Evolutionary conservation across 2,329 filamentous ascomycete species (phyloP), one percentile per base, ranked within the genome.

Genomic region (Stachybotrys elegans): DNA sequence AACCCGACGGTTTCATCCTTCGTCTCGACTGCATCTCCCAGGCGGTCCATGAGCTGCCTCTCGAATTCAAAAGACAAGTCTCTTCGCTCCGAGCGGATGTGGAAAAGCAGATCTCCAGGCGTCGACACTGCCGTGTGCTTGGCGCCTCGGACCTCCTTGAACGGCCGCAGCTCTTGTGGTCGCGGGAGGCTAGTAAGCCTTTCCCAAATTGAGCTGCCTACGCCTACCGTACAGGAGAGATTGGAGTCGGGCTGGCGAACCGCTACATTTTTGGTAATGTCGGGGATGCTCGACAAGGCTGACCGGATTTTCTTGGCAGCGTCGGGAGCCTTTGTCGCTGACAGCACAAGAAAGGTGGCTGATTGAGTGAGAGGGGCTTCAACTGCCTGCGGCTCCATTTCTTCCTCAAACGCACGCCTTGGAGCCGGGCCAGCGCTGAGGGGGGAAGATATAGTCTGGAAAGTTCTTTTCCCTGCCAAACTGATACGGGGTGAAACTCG

Each of bases 1-100:
- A 81, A 81, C 0, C 78, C 78, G 1, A 67, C 61, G 0, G 78
- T 81, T 43, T 72, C 71, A 41, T 81, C 78, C 2, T 71, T 63
- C 1, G 78, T 65, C 0, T 52, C 55, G 11, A 79, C 70, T 0
- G 71, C 48, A 35, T 69, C 68, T 0, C 72, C 73, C 0, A 81
- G 65, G 2, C 55, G 49, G 13, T 71, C 67, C 53, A 80, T 59
- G 11, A 81, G 55, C 50, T 79, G 77, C 23, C 70, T 62, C 60
- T 81, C 77, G 43, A 81, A 76, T 52, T 81, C 78, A 48, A 81
- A 81, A 51, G 71, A 74, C 19, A 81, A 50, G 50, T 81, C 78
- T 13, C 75, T 66, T 2, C 78, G 67, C 40, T 79, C 75, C 0
- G 76, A 67, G 22, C 77, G 72, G 47, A 81, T 80, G 51, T 81